Evolutionary conservation across 768 basidiomycete genomes (phyloP), one percentile per base, ranked within the genome.

Genomic region (Pleurotus citrinopileatus): DNA sequence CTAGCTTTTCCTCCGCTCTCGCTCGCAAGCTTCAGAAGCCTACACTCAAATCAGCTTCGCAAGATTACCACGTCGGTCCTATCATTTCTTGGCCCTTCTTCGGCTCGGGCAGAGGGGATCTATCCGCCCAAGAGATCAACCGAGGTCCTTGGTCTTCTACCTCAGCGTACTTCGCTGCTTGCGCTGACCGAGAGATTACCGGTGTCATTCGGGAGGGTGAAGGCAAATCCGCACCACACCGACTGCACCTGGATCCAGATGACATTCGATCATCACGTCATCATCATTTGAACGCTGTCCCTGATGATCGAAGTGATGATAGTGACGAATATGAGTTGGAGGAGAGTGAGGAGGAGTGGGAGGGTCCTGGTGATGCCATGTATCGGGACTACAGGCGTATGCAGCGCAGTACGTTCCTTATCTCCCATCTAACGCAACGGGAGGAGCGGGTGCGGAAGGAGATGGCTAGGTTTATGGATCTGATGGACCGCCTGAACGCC

Each of bases 61-160:
- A 66, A 29, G 72, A 78, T 47, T 81, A 78, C 67, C 80, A 85
- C 46, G 75, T 92, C 40, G 91, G 91, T 3, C 87, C 87, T 6
- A 93, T 94, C 61, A 81, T 93, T 46, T 91, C 90, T 2, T 94
- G 91, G 91, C 87, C 91, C 1, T 94, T 93, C 76, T 94, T 94
- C 65, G 91, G 91, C 42, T 87, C 89, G 3, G 84, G 86, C 58
- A 79, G 91, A 36, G 91, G 91, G 27, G 85, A 89, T 55, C 77
- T 90, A 20, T 59, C 67, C 2, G 84, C 84, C 2, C 70, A 74
- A 19, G 88, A 91, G 59, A 75, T 93, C 29, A 75, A 90, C 61
- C 83, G 91, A n/a, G 90, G 91, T 2, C 91, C 91, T 0, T 93
- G 89, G 87, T 55, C 75, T 2, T 76, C 77, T 3, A 78, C 83